Evolutionary conservation across 1,284 basidiomycete species (phyloP), one percentile per base, ranked within the genome.

Genomic region (Meripilus lineatus): DNA sequence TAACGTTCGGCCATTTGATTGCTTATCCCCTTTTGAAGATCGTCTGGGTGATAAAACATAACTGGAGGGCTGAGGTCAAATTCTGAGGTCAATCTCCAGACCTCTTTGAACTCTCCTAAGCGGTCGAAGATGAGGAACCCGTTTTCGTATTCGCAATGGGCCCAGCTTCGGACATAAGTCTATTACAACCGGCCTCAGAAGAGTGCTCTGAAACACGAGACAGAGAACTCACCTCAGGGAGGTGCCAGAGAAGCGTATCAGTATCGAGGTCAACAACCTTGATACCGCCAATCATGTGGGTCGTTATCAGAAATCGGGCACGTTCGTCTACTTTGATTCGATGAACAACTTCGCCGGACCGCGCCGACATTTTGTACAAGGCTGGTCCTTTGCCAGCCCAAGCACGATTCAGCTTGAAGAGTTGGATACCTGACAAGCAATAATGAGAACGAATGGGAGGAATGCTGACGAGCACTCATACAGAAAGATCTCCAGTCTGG

Each of bases 121-220:
- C 82, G 74, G 52, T 87, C 82, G 56, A 87, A 85, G 38, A 88
- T 63, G 38, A 88, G 63, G 56, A 74, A 87, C 6, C 86, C 86
- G 26, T 74, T 65, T n/a, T 69, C 76, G 52, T 87, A 89, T 59
- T 89, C 87, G 54, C 78, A 75, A 56, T 89, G 87, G 0, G 84
- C 84, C 44, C 69, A 75, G 4, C 54, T 52, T n/a, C 71, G 70
- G 15, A 79, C 74, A 56, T 81, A 72, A 10, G 50, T 56, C 79
- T 84, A 50, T 13, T 3, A 38, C 10, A 8, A 10, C 7, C 6
- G 18, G 37, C 18, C 8, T 35, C 24, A 33, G 18, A 5, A 48
- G 39, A 35, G 44, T 37, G 14, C 11, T 40, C 24, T 40, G 6
- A 10, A 25, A 17, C 26, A 38, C n/a, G n/a, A 44, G 17, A 33